These are phyloP conservation scores for Camellia oleifera DNA, from an alignment of 179 eudicot genomes.

Conservation along the genomic window DNA sequence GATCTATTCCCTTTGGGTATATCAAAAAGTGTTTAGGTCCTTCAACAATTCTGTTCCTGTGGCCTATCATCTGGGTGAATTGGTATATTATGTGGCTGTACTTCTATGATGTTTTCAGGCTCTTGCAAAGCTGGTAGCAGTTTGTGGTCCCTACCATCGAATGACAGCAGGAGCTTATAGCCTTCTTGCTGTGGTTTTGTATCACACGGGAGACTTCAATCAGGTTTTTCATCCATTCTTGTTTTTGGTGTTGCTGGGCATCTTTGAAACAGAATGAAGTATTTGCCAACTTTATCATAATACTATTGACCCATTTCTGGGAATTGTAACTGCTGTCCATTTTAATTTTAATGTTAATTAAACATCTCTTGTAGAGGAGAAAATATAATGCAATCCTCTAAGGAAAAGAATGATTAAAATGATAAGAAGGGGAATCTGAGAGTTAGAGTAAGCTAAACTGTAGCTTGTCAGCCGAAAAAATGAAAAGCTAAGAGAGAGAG, in stretches of 20 bases:
- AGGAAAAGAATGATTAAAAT: conserved; percentile 5
- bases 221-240: conserved; percentile 53
- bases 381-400: not conserved
- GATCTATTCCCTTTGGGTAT: not conserved
- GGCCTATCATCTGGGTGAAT: not conserved
- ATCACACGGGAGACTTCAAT: conserved; percentile 99
- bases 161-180: conserved; percentile 99
- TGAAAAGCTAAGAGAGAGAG: too few relatives aligned
- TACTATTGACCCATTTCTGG: not conserved
- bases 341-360: not conserved
- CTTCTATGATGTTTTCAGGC: conserved; percentile 56
- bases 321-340: not conserved
- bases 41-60: conserved; percentile 1
- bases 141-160: conserved; percentile 99
- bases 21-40: not conserved
- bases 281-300: not conserved
- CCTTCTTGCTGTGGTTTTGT: conserved; percentile 96
- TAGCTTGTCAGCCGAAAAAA: not conserved
- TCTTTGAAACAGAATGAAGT: not conserved
- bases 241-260: not conserved
- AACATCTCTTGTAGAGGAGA: not conserved
- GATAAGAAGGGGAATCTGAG: not conserved
- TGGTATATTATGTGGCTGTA: conserved; percentile 3
- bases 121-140: conserved; percentile 95
- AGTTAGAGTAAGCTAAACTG: not conserved